These are phyloP conservation scores for Collybia sp. DNA, from an alignment of 768 basidiomycete species.

Conservation along the genomic window DNA sequence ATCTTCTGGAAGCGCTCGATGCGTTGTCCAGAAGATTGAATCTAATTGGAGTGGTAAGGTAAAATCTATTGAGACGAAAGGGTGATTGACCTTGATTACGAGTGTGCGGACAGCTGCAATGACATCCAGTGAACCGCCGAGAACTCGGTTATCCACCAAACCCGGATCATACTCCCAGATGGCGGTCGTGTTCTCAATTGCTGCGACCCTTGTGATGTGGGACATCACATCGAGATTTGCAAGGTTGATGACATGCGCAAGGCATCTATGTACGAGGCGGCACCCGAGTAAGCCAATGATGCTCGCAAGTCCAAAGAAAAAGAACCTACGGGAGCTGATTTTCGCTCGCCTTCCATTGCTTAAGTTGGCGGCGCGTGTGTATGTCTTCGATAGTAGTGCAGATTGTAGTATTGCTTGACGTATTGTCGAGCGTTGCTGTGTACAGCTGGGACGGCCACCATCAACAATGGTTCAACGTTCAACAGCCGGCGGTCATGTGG, in stretches of 20 bases:
- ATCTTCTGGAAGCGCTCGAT: conserved; percentile 14
- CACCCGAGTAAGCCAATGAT: not conserved
- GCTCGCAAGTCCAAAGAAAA: not conserved
- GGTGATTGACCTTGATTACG: conserved; percentile 19
- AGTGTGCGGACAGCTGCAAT: conserved; percentile 23
- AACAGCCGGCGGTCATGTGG: not conserved
- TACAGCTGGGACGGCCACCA: not conserved
- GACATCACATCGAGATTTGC: not conserved
- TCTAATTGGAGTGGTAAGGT: conserved; percentile 2
- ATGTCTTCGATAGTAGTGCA: not conserved
- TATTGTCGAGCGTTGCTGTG: not conserved
- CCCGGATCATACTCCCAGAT: conserved; percentile 30
- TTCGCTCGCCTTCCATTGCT: not conserved
- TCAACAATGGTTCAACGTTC: not conserved
- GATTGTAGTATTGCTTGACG: not conserved
- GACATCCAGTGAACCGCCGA: conserved; percentile 19
- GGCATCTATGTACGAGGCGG: not conserved
- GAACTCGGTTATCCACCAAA: conserved; percentile 13
- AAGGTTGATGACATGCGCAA: not conserved
- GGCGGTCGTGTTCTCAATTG: conserved; percentile 16
- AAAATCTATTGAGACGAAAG: not conserved
- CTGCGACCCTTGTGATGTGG: conserved; percentile 18
- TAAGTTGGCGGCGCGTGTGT: not conserved
- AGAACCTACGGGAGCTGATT: not conserved
- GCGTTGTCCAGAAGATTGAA: conserved; percentile 14